These are phyloP conservation scores for Cercospora sp. DNA, from an alignment of 2,329 filamentous ascomycete species.

Conservation along the genomic window DNA sequence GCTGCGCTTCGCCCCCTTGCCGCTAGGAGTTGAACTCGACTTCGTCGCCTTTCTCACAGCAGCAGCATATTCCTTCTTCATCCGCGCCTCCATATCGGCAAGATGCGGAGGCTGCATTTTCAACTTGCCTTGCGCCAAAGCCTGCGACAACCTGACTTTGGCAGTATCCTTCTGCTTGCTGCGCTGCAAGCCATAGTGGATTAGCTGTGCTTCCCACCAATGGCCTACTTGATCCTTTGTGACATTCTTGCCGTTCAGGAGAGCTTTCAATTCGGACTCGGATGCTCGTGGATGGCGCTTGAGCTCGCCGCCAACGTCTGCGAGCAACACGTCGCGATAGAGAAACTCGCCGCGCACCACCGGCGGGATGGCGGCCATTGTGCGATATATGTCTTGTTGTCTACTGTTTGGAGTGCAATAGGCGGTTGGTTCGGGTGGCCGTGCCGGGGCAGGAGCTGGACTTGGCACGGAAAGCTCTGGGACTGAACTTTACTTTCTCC, in stretches of 20 bases:
- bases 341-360: slow-evolving; percentile 35
- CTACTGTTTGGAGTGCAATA: neutral
- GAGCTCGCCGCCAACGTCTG: slow-evolving; percentile 33
- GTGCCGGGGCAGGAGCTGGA: neutral
- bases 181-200: slow-evolving; percentile 61
- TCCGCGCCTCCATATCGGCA: slow-evolving; percentile 51
- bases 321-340: slow-evolving; percentile 35
- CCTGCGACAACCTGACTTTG: slow-evolving; percentile 60
- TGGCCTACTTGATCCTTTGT: slow-evolving; percentile 56
- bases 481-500: neutral
- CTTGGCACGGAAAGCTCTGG: neutral
- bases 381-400: neutral
- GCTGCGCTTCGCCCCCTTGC: slow-evolving; percentile 28
- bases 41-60: slow-evolving; percentile 51
- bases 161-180: slow-evolving; percentile 61
- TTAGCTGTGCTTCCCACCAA: slow-evolving; percentile 63
- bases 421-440: neutral
- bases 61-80: slow-evolving; percentile 60
- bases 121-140: slow-evolving; percentile 52
- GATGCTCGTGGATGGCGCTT: slow-evolving; percentile 35
- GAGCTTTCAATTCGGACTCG: slow-evolving; percentile 28
- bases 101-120: slow-evolving; percentile 52
- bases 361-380: slow-evolving; percentile 1
- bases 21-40: neutral
- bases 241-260: slow-evolving; percentile 28